phyloP scores from a whole-genome alignment of 495 filamentous ascomycete species.

The Podospora tetraspora region DNA sequence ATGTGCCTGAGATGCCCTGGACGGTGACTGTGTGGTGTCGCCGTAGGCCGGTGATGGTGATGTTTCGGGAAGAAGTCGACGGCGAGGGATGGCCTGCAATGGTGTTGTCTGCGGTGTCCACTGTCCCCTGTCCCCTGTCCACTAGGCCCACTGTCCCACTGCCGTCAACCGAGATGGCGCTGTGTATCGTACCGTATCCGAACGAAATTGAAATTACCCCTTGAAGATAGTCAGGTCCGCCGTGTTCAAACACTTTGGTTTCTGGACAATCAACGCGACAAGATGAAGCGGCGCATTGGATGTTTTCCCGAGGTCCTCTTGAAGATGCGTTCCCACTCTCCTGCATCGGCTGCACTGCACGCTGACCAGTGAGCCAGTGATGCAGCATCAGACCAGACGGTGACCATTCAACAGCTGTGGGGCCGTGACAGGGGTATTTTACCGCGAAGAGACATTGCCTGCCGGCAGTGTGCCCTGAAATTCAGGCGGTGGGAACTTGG shows the following conservation, averaged over 20 bases:
- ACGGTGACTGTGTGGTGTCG: not conserved
- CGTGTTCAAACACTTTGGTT: too few species aligned
- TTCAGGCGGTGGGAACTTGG: not conserved
- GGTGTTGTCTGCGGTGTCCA: not conserved
- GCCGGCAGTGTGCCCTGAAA: not conserved
- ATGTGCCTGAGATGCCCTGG: constrained; percentile 2
- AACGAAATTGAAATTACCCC: not conserved
- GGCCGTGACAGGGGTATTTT: not conserved
- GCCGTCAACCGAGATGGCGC: not conserved
- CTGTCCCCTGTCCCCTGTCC: not conserved
- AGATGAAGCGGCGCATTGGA: not conserved
- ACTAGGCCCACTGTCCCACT: not conserved
- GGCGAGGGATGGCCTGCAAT: not conserved
- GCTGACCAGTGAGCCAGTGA: not conserved
- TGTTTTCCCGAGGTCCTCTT: not conserved
- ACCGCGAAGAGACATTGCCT: not conserved
- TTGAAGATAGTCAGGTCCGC: too few species aligned
- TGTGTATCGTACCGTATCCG: not conserved
- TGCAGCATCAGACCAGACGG: not conserved
- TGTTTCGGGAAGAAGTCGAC: not conserved
- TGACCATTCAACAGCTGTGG: constrained; percentile 6
- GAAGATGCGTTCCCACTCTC: not conserved
- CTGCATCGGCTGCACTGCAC: not conserved
- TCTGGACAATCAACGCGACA: not conserved
- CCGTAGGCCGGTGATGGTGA: not conserved